Evolutionary conservation across 192 early-diverging fungal species (phyloP).

Genomic region (Backusella westeae): DNA sequence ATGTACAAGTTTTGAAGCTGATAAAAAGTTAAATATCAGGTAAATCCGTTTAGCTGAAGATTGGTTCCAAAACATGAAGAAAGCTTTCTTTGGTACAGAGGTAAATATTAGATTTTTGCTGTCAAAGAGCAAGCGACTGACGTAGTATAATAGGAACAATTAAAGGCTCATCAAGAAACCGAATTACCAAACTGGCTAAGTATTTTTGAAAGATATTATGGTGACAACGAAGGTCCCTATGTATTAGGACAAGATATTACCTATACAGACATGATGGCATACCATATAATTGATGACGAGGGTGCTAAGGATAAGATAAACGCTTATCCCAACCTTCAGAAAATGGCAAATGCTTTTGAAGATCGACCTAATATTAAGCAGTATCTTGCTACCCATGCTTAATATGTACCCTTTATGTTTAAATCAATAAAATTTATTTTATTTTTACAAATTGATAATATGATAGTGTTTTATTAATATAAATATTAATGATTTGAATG

Average conservation of each 20-base stretch:
- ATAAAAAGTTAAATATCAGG: too few species aligned
- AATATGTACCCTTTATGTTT: neutral
- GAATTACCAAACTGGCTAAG: neutral
- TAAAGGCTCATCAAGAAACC: neutral
- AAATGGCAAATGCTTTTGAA: neutral
- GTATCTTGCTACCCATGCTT: neutral
- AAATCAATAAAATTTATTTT: neutral
- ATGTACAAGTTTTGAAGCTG: too few species aligned
- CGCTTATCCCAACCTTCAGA: neutral
- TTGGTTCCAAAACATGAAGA: neutral
- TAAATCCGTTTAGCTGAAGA: neutral
- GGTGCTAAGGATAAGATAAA: neutral
- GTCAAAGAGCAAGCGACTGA: neutral
- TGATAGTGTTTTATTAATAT: neutral
- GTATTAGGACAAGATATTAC: neutral
- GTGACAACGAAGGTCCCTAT: neutral
- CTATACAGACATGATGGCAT: neutral
- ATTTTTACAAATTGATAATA: neutral
- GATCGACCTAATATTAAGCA: conserved; percentile 4
- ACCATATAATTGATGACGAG: neutral
- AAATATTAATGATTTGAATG: neutral
- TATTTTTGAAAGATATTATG: neutral
- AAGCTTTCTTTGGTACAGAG: neutral
- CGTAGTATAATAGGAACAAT: neutral
- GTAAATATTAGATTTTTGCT: neutral